Conservation (phyloP, 805 yeast genomes). For the Saturnispora hagleri region DNA sequence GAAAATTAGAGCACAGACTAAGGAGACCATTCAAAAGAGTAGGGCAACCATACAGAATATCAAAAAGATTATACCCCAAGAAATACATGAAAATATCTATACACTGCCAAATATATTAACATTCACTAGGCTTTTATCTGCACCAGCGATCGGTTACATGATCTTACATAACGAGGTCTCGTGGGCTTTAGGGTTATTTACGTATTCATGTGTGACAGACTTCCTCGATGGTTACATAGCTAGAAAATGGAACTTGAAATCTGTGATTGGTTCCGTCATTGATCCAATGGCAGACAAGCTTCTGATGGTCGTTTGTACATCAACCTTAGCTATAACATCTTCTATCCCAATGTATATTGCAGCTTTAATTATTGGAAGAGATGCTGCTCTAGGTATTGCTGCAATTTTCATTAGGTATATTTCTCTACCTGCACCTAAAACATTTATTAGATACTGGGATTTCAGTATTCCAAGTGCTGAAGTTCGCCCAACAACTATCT, state of each 20-base stretch:
- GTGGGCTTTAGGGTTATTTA: constrained; percentile 63
- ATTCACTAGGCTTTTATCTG: constrained; percentile 62
- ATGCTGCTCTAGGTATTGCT: constrained; percentile 58
- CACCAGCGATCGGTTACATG: constrained; percentile 80
- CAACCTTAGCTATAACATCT: constrained; percentile 58
- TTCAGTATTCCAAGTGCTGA: constrained; percentile 73
- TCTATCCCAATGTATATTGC: constrained; percentile 68
- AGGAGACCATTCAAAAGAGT: constrained; percentile 7
- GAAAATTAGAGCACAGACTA: neutral
- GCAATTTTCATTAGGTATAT: constrained; percentile 66
- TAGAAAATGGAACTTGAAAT: constrained; percentile 61
- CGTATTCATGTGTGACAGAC: constrained; percentile 85
- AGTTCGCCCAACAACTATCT: constrained; percentile 78
- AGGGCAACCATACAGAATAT: constrained; percentile 22
- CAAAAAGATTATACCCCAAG: constrained; percentile 24
- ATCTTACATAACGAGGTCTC: constrained; percentile 54
- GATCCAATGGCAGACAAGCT: constrained; percentile 96
- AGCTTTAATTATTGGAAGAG: constrained; percentile 72
- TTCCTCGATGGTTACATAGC: constrained; percentile 90
- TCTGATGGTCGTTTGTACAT: constrained; percentile 78
- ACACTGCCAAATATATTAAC: constrained; percentile 87
- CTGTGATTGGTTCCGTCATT: constrained; percentile 80
- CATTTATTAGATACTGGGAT: constrained; percentile 66
- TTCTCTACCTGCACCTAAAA: constrained; percentile 68
- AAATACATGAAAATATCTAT: constrained; percentile 51